Percentiles rank a stretch among this genome's conserved stretches.
Evolutionary conservation across 2,329 filamentous ascomycete species (phyloP).

Genomic region (Harringtonia aguacate): DNA sequence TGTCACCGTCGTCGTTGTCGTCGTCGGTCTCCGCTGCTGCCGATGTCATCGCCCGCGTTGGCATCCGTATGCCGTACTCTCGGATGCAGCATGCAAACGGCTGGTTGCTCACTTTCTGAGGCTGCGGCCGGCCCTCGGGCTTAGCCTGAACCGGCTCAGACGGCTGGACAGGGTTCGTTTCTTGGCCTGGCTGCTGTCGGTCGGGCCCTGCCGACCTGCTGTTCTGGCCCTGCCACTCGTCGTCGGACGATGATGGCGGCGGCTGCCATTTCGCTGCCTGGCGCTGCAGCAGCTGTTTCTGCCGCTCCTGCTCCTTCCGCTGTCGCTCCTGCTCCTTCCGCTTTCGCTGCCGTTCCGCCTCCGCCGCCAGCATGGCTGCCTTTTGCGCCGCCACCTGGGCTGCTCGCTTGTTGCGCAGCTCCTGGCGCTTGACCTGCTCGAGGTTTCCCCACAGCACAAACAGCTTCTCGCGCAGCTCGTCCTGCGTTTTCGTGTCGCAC

Average conservation of each 20-base stretch:
- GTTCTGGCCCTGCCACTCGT: conserved; percentile 15
- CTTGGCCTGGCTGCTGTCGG: background rate
- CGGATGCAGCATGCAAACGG: conserved; percentile 61
- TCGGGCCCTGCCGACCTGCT: background rate
- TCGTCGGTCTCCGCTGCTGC: conserved; percentile 17
- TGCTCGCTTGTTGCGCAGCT: conserved; percentile 17
- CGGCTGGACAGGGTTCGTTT: no score
- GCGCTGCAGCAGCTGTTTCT: conserved; percentile 11
- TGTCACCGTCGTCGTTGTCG: conserved; percentile 31
- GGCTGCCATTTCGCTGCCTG: conserved; percentile 15
- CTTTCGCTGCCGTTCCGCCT: background rate
- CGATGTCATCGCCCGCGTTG: conserved; percentile 22
- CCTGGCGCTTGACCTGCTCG: conserved; percentile 51
- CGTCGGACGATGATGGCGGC: conserved; percentile 27
- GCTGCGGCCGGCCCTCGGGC: background rate
- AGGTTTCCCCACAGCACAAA: conserved; percentile 80
- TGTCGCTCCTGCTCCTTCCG: conserved; percentile 7
- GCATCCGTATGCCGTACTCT: conserved; percentile 53
- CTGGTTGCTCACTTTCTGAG: conserved; percentile 28
- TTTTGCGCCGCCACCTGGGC: conserved; percentile 49
- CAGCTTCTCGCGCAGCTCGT: conserved; percentile 54
- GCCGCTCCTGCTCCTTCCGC: conserved; percentile 18
- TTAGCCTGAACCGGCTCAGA: no score
- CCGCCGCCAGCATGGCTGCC: conserved; percentile 14
- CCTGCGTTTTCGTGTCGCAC: conserved; percentile 35